Evolutionary conservation across 2,329 filamentous ascomycete genomes (phyloP).

Genomic region (Phialemonium atrogriseum): DNA sequence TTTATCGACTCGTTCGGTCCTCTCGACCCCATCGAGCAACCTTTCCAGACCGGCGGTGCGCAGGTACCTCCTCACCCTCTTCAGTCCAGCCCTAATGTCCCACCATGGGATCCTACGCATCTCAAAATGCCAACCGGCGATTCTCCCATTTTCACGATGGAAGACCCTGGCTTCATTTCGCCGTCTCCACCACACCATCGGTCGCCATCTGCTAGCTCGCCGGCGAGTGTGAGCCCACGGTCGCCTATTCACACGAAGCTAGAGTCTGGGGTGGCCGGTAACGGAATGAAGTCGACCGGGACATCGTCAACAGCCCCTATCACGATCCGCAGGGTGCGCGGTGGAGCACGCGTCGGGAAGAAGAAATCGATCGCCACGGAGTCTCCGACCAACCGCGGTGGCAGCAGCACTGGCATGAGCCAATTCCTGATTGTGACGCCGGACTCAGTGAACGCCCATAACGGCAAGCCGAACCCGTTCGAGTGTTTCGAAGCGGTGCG

Average conservation of each 20-base stretch:
- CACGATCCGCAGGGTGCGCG: conserved; percentile 33
- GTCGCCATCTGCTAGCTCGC: conserved; percentile 13
- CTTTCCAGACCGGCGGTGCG: too few relatives aligned
- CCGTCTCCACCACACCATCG: conserved; percentile 23
- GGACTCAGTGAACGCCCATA: conserved; percentile 41
- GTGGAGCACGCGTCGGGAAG: conserved; percentile 33
- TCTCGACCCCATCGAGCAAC: conserved; percentile 1
- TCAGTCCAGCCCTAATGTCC: conserved; percentile 25
- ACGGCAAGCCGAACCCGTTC: conserved; percentile 41
- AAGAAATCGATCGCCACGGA: conserved; percentile 21
- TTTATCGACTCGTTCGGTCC: background rate
- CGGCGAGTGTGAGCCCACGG: conserved; percentile 9
- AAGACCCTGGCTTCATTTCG: conserved; percentile 23
- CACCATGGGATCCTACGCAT: conserved; percentile 34
- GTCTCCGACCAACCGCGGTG: conserved; percentile 6
- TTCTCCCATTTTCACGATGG: conserved; percentile 25
- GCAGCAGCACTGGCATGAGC: conserved; percentile 8
- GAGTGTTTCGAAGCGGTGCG: conserved; percentile 47
- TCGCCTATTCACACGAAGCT: conserved; percentile 15
- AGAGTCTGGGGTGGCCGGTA: conserved; percentile 11
- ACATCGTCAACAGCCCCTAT: conserved; percentile 17
- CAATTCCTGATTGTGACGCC: conserved; percentile 50
- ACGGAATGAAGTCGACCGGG: conserved; percentile 8
- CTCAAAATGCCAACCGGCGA: conserved; percentile 21
- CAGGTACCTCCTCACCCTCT: conserved; percentile 20